phyloP scores from a whole-genome alignment of 2,329 filamentous ascomycete genomes.

The Alternaria rosae region DNA sequence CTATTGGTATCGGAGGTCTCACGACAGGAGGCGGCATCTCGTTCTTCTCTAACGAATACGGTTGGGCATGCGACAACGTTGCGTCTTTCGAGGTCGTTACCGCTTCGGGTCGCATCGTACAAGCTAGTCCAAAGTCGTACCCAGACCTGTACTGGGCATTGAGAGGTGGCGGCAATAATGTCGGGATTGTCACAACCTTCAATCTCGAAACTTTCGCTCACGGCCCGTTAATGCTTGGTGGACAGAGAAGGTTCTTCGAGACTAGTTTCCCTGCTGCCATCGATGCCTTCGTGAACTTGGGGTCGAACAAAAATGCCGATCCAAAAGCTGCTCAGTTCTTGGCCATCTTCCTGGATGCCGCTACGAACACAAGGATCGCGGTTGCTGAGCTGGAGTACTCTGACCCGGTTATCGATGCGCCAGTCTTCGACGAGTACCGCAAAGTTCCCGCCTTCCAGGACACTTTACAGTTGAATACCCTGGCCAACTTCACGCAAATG shows the following conservation, averaged over 20 bases:
- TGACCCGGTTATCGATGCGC: constrained; percentile 4
- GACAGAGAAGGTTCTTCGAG: constrained; percentile 9
- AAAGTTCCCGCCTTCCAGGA: constrained; percentile 17
- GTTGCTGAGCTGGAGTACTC: constrained; percentile 11
- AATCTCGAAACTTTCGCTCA: constrained; percentile 24
- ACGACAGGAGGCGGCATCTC: constrained; percentile 36
- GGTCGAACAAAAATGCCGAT: background rate
- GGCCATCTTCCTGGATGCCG: background rate
- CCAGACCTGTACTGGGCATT: constrained; percentile 49
- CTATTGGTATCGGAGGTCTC: constrained; percentile 37
- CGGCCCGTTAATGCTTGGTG: constrained; percentile 13
- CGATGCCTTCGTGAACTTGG: constrained; percentile 20
- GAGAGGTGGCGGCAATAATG: constrained; percentile 43
- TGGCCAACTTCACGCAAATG: constrained; percentile 23
- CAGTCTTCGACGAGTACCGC: constrained; percentile 10
- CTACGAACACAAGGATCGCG: background rate
- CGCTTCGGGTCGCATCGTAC: constrained; percentile 22
- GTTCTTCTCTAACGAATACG: constrained; percentile 38
- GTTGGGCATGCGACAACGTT: constrained; percentile 47
- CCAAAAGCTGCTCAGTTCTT: constrained; percentile 13
- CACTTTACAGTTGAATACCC: constrained; percentile 21
- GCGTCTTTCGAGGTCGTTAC: constrained; percentile 44
- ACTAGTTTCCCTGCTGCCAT: constrained; percentile 23
- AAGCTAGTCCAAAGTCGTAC: constrained; percentile 39
- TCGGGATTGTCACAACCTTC: constrained; percentile 40